Percentiles rank a stretch among this genome's conserved stretches.
These are phyloP conservation scores for Acanthamoeba divionensis DNA, from an alignment of 208 protist genomes.

Conservation along the genomic window DNA sequence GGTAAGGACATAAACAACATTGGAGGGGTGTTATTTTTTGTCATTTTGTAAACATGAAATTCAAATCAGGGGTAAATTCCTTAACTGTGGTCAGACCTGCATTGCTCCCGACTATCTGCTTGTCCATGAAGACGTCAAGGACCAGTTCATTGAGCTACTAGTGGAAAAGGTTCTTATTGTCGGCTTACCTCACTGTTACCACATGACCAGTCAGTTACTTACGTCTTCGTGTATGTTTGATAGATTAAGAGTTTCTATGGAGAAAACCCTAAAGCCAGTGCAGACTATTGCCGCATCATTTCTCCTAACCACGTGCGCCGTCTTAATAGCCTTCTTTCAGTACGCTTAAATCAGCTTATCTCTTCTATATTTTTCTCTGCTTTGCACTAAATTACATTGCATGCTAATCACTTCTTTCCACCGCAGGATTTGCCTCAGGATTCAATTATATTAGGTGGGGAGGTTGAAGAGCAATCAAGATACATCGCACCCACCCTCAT, in stretches of 20 bases:
- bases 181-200: too few relatives aligned
- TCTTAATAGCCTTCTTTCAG: constrained; percentile 31
- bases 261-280: constrained; percentile 37
- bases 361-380: constrained; percentile 5
- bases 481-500: constrained; percentile 87
- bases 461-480: constrained; percentile 70
- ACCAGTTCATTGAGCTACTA: constrained; percentile 70
- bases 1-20: constrained; percentile 72
- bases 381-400: not conserved
- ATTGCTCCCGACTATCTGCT: constrained; percentile 87
- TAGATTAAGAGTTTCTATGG: constrained; percentile 62
- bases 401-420: too few relatives aligned
- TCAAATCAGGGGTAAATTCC: constrained; percentile 40
- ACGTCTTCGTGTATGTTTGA: not conserved
- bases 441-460: constrained; percentile 82
- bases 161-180: too few relatives aligned
- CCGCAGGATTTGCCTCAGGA: too few relatives aligned
- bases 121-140: constrained; percentile 71
- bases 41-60: not conserved
- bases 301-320: constrained; percentile 72
- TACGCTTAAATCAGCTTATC: too few relatives aligned
- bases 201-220: too few relatives aligned
- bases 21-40: not conserved
- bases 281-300: constrained; percentile 75
- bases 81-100: constrained; percentile 88